Base-by-base conservation (phyloP, 805 yeast species). In the Candida krabiensis region DNA sequence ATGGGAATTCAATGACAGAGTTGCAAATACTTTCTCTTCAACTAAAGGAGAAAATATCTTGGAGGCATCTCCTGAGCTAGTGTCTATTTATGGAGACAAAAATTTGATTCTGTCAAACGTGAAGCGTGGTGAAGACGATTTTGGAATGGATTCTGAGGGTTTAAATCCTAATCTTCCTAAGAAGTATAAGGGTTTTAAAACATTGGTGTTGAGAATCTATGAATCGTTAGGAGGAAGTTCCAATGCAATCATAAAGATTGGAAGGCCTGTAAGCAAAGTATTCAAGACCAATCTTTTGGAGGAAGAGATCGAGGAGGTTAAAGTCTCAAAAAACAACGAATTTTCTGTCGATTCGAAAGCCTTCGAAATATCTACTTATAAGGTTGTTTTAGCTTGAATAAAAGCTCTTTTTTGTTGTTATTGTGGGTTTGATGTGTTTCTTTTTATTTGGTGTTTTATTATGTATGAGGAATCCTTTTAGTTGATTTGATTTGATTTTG, bases 51-150 rank as follows among this genome's bases (percentile, higher is more conserved):
- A 15, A 19, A 13, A n/a, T 9, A 13, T 28, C 19, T 23, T 25
- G 16, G 25, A 25, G 1, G 33, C 39, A 6, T 28, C 35, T 2
- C 15, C 38, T 9, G 45, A 51, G 6, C 30, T 63, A 22, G 56
- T 63, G 12, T 29, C 45, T 1, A 39, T 73, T 36, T 35, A 55
- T 7, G 85, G 87, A 15, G 79, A 77, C 43, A 64, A 64, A 6
- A 77, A 80, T 43, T 65, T 91, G 38, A 72, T 90, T 5, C 60
- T 91, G 33, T 79, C 91, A 4, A 80, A 86, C 47, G 61, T 93
- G 33, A 93, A 93, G 64, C 76, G 98, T 51, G 89, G 87, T 9
- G 97, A 90, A 56, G 88, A 84, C 55, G 97, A 91, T 58, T 52
- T 64, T 6, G 57, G 47, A 14, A 50, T 56, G 22, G 41, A 54